Base-by-base conservation (phyloP, 768 basidiomycete species). In the Russula abietina region DNA sequence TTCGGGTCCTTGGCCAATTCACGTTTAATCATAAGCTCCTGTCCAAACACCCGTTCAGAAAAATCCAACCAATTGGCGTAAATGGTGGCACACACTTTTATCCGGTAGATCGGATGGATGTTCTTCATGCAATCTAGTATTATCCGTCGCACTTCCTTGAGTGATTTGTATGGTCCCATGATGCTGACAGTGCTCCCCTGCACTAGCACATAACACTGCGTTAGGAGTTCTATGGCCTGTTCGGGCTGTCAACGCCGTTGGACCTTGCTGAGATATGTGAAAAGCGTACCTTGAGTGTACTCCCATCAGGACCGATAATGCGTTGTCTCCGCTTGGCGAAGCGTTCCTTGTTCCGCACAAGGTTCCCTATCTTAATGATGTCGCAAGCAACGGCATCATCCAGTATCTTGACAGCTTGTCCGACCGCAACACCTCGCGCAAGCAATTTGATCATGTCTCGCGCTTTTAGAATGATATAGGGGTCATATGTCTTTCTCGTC, bases 121-220 rank as follows among this genome's bases (percentile, higher is more conserved):
- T 99, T 99, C 77, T 89, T 94, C 97, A 99, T 98, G 78, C 97
- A 99, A 71, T 99, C 97, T 46, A 98, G 74, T n/a, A 99, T 84
- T 65, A 98, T 98, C 68, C 95, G 77, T 61, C 97, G 82, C 12
- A 99, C 96, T 75, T 99, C 97, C 73, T 98, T 98, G 22, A 99
- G 78, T 0, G 89, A 88, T 71, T 96, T 97, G 78, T 89, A 90
- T 0, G 93, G 89, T 4, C 97, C 97, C 94, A 98, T 98, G 14
- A 93, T 94, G 55, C 94, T 93, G 60, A 99, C 97, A 1, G 97
- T 99, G 74, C 84, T 98, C 65, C 97, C 97, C 78, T 98, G 97
- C 3, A 99, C 97, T 22, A 99, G 82, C 28, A 99, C 91, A 72
- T 99, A 99, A 71, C 95, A 98, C 70, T 91, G 86, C 16, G 97